Percentiles rank a stretch among this genome's conserved stretches.
Evolutionary conservation across 768 basidiomycete genomes (phyloP).

Genomic region (Suillus discolor): DNA sequence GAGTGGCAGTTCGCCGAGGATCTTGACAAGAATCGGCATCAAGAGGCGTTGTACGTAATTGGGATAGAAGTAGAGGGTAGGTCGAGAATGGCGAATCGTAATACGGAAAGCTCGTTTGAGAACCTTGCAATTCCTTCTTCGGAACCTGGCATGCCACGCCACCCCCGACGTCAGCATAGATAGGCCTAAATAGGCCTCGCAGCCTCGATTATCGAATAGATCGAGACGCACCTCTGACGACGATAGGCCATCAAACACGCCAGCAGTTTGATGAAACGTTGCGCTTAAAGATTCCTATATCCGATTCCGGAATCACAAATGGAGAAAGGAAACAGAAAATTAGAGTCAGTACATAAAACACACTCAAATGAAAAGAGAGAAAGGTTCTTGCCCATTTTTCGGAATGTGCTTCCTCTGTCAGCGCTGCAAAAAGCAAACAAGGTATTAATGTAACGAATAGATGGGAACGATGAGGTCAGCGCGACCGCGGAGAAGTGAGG

Average conservation of each 20-base stretch:
- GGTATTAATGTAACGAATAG: slow-evolving; percentile 9
- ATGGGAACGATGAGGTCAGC: slow-evolving; percentile 16
- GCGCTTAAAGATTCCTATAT: slow-evolving; percentile 26
- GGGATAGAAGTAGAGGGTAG: slow-evolving; percentile 59
- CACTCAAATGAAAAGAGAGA: slow-evolving; percentile 38
- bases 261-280: slow-evolving; percentile 48
- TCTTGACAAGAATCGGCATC: slow-evolving; percentile 21
- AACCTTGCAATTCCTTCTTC: slow-evolving; percentile 36
- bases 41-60: slow-evolving; percentile 28
- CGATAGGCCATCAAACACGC: slow-evolving; percentile 50
- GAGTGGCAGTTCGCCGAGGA: slow-evolving; percentile 14
- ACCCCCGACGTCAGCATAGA: slow-evolving; percentile 36
- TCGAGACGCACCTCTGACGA: slow-evolving; percentile 75
- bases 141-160: slow-evolving; percentile 17
- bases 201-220: slow-evolving; percentile 26
- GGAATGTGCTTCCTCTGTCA: slow-evolving; percentile 42
- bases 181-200: slow-evolving; percentile 30
- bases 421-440: slow-evolving; percentile 21
- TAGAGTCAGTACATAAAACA: slow-evolving; percentile 39
- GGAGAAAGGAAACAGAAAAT: slow-evolving; percentile 29
- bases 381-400: slow-evolving; percentile 67
- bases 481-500: slow-evolving; percentile 14
- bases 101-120: slow-evolving; percentile 45
- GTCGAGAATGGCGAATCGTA: slow-evolving; percentile 61
- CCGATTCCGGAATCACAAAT: slow-evolving; percentile 19